Evolutionary conservation across 306 rosid species (phyloP), one percentile per base, ranked within the genome.

Genomic region (Glycyrrhiza uralensis): DNA sequence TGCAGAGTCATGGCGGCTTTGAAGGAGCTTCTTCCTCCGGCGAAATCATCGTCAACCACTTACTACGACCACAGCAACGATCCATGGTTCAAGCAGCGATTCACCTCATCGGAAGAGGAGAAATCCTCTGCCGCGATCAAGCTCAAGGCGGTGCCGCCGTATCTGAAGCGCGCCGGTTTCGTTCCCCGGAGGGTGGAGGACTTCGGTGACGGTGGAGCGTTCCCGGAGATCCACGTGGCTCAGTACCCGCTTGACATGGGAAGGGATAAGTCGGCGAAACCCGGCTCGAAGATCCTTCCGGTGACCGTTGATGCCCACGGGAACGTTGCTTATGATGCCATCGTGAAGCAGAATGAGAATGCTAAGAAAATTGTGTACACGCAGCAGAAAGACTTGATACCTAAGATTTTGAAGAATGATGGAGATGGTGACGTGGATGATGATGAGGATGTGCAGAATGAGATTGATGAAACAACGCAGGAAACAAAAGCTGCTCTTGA

Each of bases 191-290:
- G 77, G 71, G 79, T 85, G 0, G 96, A 93, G 73, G 97, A 93
- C 66, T 93, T 89, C 20, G 94, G 98, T 2, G 94, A 89, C 69
- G 97, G 98, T 1, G 98, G 98, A 18, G 90, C 97, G 0, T 90
- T 93, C 38, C 98, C 94, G 0, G 97, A 93, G 89, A 86, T 93
- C 56, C 98, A 90, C 45, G 69, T 93, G 0, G 98, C 97, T 7
- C 96, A 90, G 76, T 93, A 93, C 76, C 98, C 97, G 0, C 94
- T 87, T 5, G 97, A 87, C 67, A 86, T 93, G 94, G 98, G 97
- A 17, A 77, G 96, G 71, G 74, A 87, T 42, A 89, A 72, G 67
- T 72, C 84, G 0, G 65, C 82, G 0, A 89, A 93, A 81, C 89
- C 88, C 0, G 90, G 88, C 3, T 86, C 91, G 0, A 85, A 89